Conservation (phyloP, 306 rosid species). For the Calophaca sinica region DNA sequence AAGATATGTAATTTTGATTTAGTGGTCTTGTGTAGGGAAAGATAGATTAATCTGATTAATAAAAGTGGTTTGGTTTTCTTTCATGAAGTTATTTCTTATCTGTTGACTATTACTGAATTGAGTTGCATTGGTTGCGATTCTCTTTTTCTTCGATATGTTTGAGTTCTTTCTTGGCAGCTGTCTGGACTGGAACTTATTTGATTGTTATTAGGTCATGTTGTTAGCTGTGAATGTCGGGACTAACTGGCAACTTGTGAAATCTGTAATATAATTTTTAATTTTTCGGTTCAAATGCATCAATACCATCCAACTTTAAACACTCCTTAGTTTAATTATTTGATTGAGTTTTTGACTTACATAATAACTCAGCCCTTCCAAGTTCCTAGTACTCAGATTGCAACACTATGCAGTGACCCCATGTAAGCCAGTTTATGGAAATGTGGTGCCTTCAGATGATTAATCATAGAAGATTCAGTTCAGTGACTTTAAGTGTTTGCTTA, state of each 20-base stretch:
- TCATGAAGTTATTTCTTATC: not conserved
- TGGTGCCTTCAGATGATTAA: not conserved
- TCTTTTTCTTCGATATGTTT: not conserved
- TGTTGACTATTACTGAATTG: not conserved
- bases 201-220: not conserved
- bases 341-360: not conserved
- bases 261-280: not conserved
- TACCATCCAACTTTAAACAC: not conserved
- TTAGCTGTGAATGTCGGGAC: not conserved
- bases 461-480: not conserved
- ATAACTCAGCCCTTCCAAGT: not conserved
- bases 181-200: not conserved
- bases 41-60: constrained; percentile 4
- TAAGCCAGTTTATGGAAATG: not conserved
- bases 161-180: not conserved
- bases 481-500: constrained; percentile 26
- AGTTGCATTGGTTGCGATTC: constrained; percentile 7
- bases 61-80: constrained; percentile 33
- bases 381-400: not conserved
- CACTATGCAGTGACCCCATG: not conserved
- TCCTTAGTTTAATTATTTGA: not conserved
- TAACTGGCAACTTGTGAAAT: not conserved
- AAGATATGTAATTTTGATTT: not conserved
- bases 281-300: not conserved
- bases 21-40: not conserved